Base-by-base conservation (phyloP, 441 rosid genomes). In the Erodium trifolium region DNA sequence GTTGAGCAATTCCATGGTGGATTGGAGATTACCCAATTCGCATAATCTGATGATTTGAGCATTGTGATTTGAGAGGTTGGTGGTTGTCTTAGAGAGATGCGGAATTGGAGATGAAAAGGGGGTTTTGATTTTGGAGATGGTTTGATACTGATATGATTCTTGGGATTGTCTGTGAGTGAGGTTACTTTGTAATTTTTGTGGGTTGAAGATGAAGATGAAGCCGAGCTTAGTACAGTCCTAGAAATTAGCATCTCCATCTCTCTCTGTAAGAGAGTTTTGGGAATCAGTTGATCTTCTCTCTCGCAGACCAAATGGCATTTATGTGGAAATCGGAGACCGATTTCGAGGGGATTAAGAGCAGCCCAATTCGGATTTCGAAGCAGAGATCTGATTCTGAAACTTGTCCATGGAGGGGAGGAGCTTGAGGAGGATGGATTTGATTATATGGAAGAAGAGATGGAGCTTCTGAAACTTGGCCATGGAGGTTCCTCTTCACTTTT, bases 1-100 rank as follows among this genome's bases (percentile, higher is more conserved):
- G 60, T 62, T 66, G 66, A 88, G 85, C 74, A 84, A 79, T 29
- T 81, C 78, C 75, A 84, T 77, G 65, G 83, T 85, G 31, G 55
- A 73, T 19, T 35, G 41, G 55, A 83, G 85, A 68, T 80, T 68
- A n/a, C 90, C 80, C 70, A 76, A 16, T 74, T 85, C 79, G 29
- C 82, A 82, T 62, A 81, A 74, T 68, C 81, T 76, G 19, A 73
- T 49, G 14, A 83, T 72, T 72, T 68, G 75, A 43, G 66, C 67
- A 63, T 84, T 85, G 35, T 59, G 69, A 70, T 80, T 80, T 1
- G 76, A 69, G 63, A 63, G 6, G 39, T 70, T 53, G 29, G 68
- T 65, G 2, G 67, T 55, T 51, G 76, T n/a, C 23, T 29, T 55
- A 71, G 72, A 78, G 68, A 41, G n/a, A 17, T 35, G 63, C 23